A percentile compares a stretch with the other conserved stretches of the same genome.
Conservation (phyloP, 2,329 filamentous ascomycete species). For the Penicillium digitatum region DNA sequence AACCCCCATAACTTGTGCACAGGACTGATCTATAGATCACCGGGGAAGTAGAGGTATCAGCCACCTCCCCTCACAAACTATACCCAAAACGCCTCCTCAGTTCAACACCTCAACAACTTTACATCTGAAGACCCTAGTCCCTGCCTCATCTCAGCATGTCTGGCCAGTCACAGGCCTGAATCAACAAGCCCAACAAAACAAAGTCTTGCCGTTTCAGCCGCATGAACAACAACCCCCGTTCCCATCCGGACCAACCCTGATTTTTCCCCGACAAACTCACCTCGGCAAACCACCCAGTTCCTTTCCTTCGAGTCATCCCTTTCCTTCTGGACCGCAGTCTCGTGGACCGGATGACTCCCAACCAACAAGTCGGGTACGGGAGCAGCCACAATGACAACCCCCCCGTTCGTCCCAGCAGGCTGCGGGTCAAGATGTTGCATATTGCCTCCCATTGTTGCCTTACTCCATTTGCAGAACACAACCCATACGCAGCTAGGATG, state of each 20-base stretch:
- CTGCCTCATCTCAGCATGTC: neutral
- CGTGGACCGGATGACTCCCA: constrained; percentile 8
- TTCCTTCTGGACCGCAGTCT: constrained; percentile 7
- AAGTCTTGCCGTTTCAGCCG: constrained; percentile 7
- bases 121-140: neutral
- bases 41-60: neutral
- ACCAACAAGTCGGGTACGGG: neutral
- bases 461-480: neutral
- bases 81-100: neutral
- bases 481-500: neutral
- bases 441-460: neutral
- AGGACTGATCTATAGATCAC: too few species aligned
- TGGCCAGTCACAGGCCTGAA: neutral
- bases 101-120: neutral
- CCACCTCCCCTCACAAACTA: neutral
- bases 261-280: neutral
- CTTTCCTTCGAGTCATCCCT: neutral
- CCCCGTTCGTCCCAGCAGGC: neutral
- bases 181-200: neutral
- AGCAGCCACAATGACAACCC: constrained; percentile 1
- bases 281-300: constrained; percentile 5
- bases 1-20: too few species aligned
- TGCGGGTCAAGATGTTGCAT: neutral
- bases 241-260: constrained; percentile 3
- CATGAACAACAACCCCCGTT: constrained; percentile 1